Evolutionary conservation across 345 rosid genomes (phyloP).

Genomic region (Arabidopsis thaliana): DNA sequence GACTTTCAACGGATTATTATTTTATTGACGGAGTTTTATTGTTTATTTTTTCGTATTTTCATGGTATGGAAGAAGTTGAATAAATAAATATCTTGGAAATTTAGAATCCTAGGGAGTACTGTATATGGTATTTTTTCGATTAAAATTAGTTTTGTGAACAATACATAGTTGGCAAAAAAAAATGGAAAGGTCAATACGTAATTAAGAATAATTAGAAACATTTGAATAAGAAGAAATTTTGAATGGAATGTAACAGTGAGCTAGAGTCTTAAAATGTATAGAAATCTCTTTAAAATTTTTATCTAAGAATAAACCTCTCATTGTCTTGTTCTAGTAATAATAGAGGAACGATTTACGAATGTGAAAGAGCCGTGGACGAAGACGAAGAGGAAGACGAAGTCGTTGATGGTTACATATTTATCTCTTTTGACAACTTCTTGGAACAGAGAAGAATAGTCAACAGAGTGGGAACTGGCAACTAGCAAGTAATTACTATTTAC

Average conservation of each 20-base stretch:
- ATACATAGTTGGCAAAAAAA: neutral
- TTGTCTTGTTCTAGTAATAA: neutral
- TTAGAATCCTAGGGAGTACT: neutral
- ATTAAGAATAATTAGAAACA: neutral
- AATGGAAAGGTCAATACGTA: neutral
- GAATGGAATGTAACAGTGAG: neutral
- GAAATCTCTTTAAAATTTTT: too few relatives aligned
- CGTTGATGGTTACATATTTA: constrained; percentile 19
- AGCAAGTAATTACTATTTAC: neutral
- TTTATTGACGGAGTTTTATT: neutral
- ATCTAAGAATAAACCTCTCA: neutral
- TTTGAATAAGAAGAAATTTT: neutral
- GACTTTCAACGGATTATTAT: constrained; percentile 35
- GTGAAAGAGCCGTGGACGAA: constrained; percentile 32
- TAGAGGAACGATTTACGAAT: constrained; percentile 1
- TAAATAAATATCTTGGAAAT: neutral
- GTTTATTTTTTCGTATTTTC: neutral
- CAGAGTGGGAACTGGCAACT: neutral
- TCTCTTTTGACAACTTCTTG: constrained; percentile 20
- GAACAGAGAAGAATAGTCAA: neutral
- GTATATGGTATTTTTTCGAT: neutral
- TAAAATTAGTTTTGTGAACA: neutral
- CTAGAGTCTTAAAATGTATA: neutral
- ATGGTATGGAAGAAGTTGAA: neutral
- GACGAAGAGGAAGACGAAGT: constrained; percentile 25